Percentiles rank a stretch among this genome's conserved stretches.
phyloP scores from a whole-genome alignment of 768 basidiomycete species.

The Infundibulicybe gibba region DNA sequence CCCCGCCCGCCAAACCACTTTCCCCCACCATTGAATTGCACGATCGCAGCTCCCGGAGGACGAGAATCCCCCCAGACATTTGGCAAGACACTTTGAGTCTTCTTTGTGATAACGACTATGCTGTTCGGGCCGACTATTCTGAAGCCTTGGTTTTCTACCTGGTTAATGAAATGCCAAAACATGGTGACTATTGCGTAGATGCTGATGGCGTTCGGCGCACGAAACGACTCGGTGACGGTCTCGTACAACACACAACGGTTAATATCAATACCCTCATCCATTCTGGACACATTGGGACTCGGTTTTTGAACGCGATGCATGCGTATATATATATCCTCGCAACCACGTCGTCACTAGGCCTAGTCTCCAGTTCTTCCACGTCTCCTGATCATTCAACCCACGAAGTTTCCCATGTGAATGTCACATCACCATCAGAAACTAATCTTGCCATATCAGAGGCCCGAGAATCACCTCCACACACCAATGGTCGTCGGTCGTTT shows the following conservation, averaged over 20 bases:
- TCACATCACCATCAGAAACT: slow-evolving; percentile 20
- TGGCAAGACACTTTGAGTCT: slow-evolving; percentile 91
- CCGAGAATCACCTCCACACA: slow-evolving; percentile 25
- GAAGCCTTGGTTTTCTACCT: slow-evolving; percentile 74
- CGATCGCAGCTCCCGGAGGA: slow-evolving; percentile 50
- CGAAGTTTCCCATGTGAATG: slow-evolving; percentile 22
- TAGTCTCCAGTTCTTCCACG: slow-evolving; percentile 33
- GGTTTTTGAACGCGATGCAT: slow-evolving; percentile 77
- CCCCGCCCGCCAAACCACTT: slow-evolving; percentile 16
- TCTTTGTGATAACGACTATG: slow-evolving; percentile 73
- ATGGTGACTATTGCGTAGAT: slow-evolving; percentile 42
- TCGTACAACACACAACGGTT: slow-evolving; percentile 35
- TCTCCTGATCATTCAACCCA: slow-evolving; percentile 34
- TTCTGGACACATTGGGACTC: slow-evolving; percentile 56
- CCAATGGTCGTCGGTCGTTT: slow-evolving; percentile 42
- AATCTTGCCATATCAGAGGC: slow-evolving; percentile 20
- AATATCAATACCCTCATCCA: slow-evolving; percentile 47
- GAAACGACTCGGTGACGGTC: slow-evolving; percentile 45
- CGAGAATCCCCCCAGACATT: slow-evolving; percentile 71
- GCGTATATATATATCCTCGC: slow-evolving; percentile 80
- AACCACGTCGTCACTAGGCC: slow-evolving; percentile 61
- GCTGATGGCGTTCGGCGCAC: slow-evolving; percentile 43
- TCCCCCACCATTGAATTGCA: slow-evolving; percentile 24
- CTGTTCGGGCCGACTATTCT: slow-evolving; percentile 79
- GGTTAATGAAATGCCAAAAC: slow-evolving; percentile 67